phyloP scores from a whole-genome alignment of 305 asterid genomes.

The Fraxinus greggii region DNA sequence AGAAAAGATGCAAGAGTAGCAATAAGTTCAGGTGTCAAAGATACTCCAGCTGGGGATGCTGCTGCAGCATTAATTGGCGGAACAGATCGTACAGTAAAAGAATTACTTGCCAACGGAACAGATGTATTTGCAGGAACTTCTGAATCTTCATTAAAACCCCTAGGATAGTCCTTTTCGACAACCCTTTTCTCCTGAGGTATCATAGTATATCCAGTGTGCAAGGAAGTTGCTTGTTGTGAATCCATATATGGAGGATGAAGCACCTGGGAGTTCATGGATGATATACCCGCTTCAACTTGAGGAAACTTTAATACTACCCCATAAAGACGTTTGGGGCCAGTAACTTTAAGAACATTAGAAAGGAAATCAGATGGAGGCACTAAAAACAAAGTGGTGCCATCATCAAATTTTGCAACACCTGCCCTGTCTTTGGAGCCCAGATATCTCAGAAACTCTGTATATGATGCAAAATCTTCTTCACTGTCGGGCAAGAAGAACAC shows the following conservation, averaged over 20 bases:
- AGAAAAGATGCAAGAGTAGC: slow-evolving; percentile 73
- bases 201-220: slow-evolving; percentile 42
- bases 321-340: slow-evolving; percentile 89
- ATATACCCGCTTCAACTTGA: slow-evolving; percentile 39
- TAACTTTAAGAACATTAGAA: slow-evolving; percentile 62
- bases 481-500: slow-evolving; percentile 92
- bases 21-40: slow-evolving; percentile 88
- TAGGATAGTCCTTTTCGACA: slow-evolving; percentile 36
- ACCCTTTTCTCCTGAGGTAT: slow-evolving; percentile 45
- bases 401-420: slow-evolving; percentile 89
- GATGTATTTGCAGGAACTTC: slow-evolving; percentile 40
- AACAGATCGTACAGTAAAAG: slow-evolving; percentile 45
- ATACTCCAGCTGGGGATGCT: slow-evolving; percentile 54
- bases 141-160: slow-evolving; percentile 44
- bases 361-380: slow-evolving; percentile 96
- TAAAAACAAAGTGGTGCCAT: slow-evolving; percentile 88
- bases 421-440: slow-evolving; percentile 86
- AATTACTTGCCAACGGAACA: slow-evolving; percentile 37
- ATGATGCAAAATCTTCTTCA: slow-evolving; percentile 89
- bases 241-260: slow-evolving; percentile 50
- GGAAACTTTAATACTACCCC: slow-evolving; percentile 90
- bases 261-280: slow-evolving; percentile 35
- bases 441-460: slow-evolving; percentile 83
- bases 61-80: slow-evolving; percentile 44
- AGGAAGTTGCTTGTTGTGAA: slow-evolving; percentile 34